These are phyloP conservation scores for Eucalyptus regnans DNA, from an alignment of 345 rosid species.

Conservation along the genomic window DNA sequence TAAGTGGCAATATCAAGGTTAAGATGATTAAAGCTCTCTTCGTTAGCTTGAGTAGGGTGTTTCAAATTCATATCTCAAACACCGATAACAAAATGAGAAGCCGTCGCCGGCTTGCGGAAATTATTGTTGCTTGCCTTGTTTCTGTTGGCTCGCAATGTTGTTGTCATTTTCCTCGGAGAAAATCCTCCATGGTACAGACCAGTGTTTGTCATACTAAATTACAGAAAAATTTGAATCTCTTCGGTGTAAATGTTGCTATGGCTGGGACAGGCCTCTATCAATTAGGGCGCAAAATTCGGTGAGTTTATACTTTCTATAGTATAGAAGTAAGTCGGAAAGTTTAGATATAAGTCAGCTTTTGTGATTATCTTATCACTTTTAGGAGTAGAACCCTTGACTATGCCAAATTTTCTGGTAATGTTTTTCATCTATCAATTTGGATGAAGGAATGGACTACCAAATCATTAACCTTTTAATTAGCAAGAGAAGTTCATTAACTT, in stretches of 20 bases:
- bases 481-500: neutral
- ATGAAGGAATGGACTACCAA: neutral
- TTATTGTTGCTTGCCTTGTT: neutral
- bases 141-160: neutral
- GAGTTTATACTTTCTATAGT: conserved; percentile 2
- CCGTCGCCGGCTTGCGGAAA: neutral
- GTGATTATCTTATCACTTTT: neutral
- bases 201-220: neutral
- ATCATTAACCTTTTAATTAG: neutral
- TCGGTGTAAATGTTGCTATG: conserved; percentile 74
- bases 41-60: neutral
- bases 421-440: neutral
- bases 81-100: neutral
- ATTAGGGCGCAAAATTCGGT: conserved; percentile 70
- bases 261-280: conserved; percentile 82
- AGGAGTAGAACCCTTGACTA: neutral
- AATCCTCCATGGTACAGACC: neutral
- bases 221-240: conserved; percentile 94
- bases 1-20: neutral
- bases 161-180: neutral
- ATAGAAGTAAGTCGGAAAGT: neutral
- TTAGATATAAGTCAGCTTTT: neutral
- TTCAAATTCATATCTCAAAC: neutral
- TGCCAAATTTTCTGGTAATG: neutral
- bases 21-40: neutral